A percentile compares a stretch with the other conserved stretches of the same genome.
Evolutionary conservation across 176 grass and related monocot genomes (phyloP).

Genomic region (Thinopyrum elongatum): DNA sequence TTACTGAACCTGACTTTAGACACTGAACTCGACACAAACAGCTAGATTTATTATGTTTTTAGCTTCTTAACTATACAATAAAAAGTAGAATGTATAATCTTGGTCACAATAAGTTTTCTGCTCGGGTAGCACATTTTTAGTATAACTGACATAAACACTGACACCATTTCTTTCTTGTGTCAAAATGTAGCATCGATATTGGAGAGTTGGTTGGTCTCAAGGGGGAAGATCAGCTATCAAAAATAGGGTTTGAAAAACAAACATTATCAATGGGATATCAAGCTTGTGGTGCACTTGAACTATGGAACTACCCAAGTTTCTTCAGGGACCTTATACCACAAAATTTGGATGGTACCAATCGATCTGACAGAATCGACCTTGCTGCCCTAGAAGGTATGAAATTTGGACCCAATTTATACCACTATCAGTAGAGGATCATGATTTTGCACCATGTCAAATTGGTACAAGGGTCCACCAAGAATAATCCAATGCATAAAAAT

Average conservation of each 20-base stretch:
- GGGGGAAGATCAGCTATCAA: conserved; percentile 34
- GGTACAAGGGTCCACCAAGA: conserved; percentile 23
- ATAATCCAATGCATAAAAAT: conserved; percentile 26
- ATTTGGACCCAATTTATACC: conserved; percentile 18
- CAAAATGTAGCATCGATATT: conserved; percentile 35
- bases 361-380: conserved; percentile 56
- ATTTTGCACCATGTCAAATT: conserved; percentile 22
- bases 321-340: conserved; percentile 53
- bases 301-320: conserved; percentile 72
- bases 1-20: conserved; percentile 20
- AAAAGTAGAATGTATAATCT: conserved; percentile 24
- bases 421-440: conserved; percentile 27
- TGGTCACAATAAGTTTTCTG: conserved; percentile 7
- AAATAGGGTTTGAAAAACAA: conserved; percentile 56
- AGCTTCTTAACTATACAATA: conserved; percentile 13
- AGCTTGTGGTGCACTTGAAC: conserved; percentile 64
- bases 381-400: conserved; percentile 54
- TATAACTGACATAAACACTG: conserved; percentile 15
- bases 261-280: conserved; percentile 63
- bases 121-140: not conserved
- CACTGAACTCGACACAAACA: conserved; percentile 21
- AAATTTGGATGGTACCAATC: conserved; percentile 51
- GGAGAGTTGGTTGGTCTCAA: conserved; percentile 48
- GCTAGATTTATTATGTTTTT: not conserved
- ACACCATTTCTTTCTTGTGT: conserved; percentile 26